Evolutionary conservation across 495 filamentous ascomycete genomes (phyloP).

Genomic region (Tuber borchii): DNA sequence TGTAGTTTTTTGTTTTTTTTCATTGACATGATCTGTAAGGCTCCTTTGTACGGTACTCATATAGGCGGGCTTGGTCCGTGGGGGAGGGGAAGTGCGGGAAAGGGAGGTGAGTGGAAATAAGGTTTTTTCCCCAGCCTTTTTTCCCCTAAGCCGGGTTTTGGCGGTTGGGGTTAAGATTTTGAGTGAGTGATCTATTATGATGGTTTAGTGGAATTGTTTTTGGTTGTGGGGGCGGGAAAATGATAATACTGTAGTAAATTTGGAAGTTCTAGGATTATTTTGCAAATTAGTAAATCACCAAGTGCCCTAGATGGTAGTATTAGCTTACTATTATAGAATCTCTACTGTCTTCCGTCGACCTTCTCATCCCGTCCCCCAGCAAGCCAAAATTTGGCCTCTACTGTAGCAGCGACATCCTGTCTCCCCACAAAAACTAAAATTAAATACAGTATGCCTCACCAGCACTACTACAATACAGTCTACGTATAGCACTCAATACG

Average conservation of each 20-base stretch:
- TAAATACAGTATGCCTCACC: background rate
- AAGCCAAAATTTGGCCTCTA: background rate
- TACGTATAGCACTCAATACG: background rate
- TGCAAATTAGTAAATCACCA: background rate
- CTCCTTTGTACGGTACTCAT: background rate
- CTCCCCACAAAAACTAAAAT: background rate
- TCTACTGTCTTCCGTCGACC: background rate
- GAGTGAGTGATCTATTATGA: background rate
- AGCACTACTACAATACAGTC: background rate
- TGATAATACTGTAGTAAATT: background rate
- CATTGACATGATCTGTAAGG: background rate
- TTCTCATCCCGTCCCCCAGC: background rate
- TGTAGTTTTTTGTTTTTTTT: background rate
- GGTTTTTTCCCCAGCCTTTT: background rate
- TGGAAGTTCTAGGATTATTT: background rate
- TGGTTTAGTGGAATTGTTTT: background rate
- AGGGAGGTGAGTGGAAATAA: background rate
- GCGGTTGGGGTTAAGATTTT: background rate
- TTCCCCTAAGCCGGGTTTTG: background rate
- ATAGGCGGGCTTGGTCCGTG: background rate
- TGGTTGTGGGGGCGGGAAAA: background rate
- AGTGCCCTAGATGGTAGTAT: no score
- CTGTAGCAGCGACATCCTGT: background rate
- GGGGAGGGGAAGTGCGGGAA: background rate
- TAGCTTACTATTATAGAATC: no score